Conservation (phyloP, 179 eudicot genomes). For the Camellia oleifera region DNA sequence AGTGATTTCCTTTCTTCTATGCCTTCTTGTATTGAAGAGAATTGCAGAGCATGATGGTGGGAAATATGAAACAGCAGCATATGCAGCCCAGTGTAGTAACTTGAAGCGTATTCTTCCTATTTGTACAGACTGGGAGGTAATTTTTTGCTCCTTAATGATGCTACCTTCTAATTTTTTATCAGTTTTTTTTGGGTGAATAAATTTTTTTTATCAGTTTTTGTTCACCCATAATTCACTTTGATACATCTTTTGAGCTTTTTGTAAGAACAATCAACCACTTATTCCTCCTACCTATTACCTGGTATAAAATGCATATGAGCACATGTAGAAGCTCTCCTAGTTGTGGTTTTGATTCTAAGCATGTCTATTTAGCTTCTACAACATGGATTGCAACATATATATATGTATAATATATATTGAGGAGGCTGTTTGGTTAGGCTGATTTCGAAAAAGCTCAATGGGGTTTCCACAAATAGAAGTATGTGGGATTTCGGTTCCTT, state of each 20-base stretch:
- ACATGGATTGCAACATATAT: not conserved
- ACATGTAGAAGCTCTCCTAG: not conserved
- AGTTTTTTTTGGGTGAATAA: too few species aligned
- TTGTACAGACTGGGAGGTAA: constrained; percentile 97
- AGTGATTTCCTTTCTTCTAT: constrained; percentile 2
- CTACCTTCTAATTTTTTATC: not conserved
- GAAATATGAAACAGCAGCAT: constrained; percentile 87
- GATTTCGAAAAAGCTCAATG: too few species aligned
- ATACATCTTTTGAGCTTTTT: not conserved
- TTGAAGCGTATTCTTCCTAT: constrained; percentile 80
- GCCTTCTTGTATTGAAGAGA: constrained; percentile 43
- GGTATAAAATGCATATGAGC: too few species aligned
- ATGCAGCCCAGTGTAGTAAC: constrained; percentile 89
- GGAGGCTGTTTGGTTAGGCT: too few species aligned
- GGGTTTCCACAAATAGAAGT: too few species aligned
- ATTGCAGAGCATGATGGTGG: constrained; percentile 89
- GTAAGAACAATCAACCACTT: not conserved
- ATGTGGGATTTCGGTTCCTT: too few species aligned
- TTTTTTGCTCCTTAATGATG: constrained; percentile 4
- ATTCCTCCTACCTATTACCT: not conserved
- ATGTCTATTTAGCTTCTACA: not conserved
- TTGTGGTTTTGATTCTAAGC: not conserved
- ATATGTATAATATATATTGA: too few species aligned
- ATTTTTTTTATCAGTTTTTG: not conserved
- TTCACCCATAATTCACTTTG: not conserved